These are phyloP conservation scores for Fusarium chlamydosporum DNA, from an alignment of 2,329 filamentous ascomycete species.

Conservation along the genomic window DNA sequence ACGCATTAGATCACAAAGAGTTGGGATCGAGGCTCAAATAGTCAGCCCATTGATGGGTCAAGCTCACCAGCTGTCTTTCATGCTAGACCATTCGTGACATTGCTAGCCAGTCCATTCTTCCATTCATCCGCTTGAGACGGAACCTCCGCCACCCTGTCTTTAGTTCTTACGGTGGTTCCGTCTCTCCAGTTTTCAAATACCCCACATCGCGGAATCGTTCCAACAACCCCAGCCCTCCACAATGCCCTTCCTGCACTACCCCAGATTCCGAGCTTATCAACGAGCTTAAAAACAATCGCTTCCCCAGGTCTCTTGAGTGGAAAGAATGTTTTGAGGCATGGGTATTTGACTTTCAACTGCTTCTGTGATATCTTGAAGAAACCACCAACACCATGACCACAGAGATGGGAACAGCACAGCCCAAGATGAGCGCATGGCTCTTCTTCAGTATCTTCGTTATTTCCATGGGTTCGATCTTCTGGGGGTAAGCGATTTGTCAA, in stretches of 20 bases:
- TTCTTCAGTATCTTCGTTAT: slow-evolving; percentile 27
- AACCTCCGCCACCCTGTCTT: slow-evolving; percentile 3
- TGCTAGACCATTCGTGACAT: neutral
- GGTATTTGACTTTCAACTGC: neutral
- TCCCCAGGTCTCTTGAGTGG: slow-evolving; percentile 24
- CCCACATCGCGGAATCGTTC: slow-evolving; percentile 18
- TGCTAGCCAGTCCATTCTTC: neutral
- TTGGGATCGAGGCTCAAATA: slow-evolving; percentile 10
- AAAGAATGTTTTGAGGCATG: neutral
- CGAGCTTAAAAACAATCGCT: slow-evolving; percentile 25
- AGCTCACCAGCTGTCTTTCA: accelerated
- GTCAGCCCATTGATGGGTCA: neutral
- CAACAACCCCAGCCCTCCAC: slow-evolving; percentile 7
- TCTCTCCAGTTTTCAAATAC: neutral
- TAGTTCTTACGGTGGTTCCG: slow-evolving; percentile 15
- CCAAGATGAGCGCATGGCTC: slow-evolving; percentile 30
- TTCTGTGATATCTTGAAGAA: neutral
- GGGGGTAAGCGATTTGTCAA: neutral
- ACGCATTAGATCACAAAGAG: neutral
- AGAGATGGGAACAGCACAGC: slow-evolving; percentile 10
- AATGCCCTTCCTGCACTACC: slow-evolving; percentile 8
- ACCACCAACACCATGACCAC: slow-evolving; percentile 16
- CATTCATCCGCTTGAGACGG: slow-evolving; percentile 1
- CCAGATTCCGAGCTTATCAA: slow-evolving; percentile 17
- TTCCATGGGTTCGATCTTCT: slow-evolving; percentile 29